phyloP scores from a whole-genome alignment of 768 basidiomycete genomes.

The Nevesoporus exiguus region DNA sequence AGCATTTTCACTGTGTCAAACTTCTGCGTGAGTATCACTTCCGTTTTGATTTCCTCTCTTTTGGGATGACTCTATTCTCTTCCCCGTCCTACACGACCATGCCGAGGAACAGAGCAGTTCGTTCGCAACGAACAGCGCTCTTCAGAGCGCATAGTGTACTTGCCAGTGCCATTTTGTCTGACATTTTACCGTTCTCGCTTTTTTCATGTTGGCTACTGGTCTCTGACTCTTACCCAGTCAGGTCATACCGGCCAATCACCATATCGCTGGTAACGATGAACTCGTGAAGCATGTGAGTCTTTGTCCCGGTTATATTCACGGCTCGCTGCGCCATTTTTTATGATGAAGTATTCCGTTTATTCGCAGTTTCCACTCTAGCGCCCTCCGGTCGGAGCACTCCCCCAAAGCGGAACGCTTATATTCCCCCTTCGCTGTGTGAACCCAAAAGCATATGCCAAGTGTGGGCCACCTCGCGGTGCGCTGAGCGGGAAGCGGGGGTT shows the following conservation, averaged over 20 bases:
- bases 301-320: conserved; percentile 2
- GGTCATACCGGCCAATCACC: not conserved
- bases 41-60: not conserved
- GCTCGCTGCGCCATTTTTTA: conserved; percentile 23
- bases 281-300: conserved; percentile 22
- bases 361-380: conserved; percentile 86
- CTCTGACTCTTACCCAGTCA: conserved; percentile 17
- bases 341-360: conserved; percentile 68
- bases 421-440: conserved; percentile 69
- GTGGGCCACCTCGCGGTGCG: conserved; percentile 70
- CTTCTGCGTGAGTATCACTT: conserved; percentile 12
- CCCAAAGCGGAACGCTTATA: conserved; percentile 65
- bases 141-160: conserved; percentile 67
- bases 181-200: conserved; percentile 26
- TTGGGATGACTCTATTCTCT: conserved; percentile 79
- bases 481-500: conserved; percentile 72
- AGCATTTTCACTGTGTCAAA: not conserved
- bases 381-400: conserved; percentile 70
- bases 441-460: conserved; percentile 59
- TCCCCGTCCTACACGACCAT: conserved; percentile 91
- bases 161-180: conserved; percentile 90
- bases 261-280: not conserved
- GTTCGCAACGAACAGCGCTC: conserved; percentile 73
- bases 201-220: not conserved
- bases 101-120: conserved; percentile 77